Conservation (phyloP, 2,329 filamentous ascomycete genomes). For the Cercospora sp. region DNA sequence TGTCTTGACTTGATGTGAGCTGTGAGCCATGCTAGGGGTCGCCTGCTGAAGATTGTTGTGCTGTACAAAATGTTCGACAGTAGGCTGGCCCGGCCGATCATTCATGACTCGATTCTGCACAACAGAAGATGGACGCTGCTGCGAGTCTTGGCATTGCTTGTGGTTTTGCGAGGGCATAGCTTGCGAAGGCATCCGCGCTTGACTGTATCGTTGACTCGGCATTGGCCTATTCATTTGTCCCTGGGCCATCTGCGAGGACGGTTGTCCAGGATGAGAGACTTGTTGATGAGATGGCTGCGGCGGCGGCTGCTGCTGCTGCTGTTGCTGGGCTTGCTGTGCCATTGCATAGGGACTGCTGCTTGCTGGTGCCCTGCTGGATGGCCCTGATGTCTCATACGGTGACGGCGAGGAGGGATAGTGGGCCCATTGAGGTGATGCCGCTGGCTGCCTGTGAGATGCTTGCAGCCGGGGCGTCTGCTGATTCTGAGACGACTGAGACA, state of each 20-base stretch:
- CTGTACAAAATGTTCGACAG: neutral
- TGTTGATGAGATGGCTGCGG: slow-evolving; percentile 9
- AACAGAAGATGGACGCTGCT: neutral
- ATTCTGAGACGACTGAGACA: neutral
- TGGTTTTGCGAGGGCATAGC: neutral
- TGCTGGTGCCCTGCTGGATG: neutral
- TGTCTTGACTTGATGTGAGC: neutral
- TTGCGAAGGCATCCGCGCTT: neutral
- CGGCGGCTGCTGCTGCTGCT: slow-evolving; percentile 16
- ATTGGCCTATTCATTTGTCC: neutral
- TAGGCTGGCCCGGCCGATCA: neutral
- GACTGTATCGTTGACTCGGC: neutral
- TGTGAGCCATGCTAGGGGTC: neutral
- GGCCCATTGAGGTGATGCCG: slow-evolving; percentile 12
- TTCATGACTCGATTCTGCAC: too few species aligned
- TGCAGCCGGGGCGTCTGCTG: slow-evolving; percentile 12
- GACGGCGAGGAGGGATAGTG: neutral
- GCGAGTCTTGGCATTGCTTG: neutral
- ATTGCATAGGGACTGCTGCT: slow-evolving; percentile 1
- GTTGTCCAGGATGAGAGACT: neutral
- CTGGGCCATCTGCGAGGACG: neutral
- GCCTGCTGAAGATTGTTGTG: neutral
- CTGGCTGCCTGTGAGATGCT: slow-evolving; percentile 11
- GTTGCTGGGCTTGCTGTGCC: slow-evolving; percentile 15
- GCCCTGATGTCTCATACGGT: slow-evolving; percentile 5